Evolutionary conservation across 495 filamentous ascomycete species (phyloP), one percentile per base, ranked within the genome.

Genomic region (Talaromyces nanjingensis): DNA sequence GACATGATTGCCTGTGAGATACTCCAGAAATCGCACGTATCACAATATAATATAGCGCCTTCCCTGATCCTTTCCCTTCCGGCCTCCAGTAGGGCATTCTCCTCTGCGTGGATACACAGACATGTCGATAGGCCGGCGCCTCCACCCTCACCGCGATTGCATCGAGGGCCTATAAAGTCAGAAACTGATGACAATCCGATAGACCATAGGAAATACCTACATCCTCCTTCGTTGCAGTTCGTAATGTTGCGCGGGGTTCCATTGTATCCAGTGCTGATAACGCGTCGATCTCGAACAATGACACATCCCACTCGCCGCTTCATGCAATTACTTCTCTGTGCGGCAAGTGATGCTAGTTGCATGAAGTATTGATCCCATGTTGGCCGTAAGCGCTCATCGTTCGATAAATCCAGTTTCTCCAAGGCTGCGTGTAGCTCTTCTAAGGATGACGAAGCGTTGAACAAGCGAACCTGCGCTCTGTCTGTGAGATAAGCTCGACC

Each of bases 311-410:
- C 94, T 62, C 93, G 85, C 29, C 94, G 83, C 77, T 97, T 97
- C 94, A 98, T 98, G 78, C 94, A 98, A 73, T 98, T 98, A 73
- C 88, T 90, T 66, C 94, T 83, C 66, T 90, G 91, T 2, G 94
- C 91, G 8, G 94, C 94, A 55, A 98, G 86, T 16, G 91, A 93
- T 8, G 93, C 92, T 6, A 98, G 81, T 62, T 90, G 82, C 94
- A 98, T 98, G 74, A 98, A 98, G 77, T 98, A 98, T 66, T 91
- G 84, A 74, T 98, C 94, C 94, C 94, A 98, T 64, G 83, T 89
- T n/a, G 94, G 94, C 1, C 94, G 85, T 29, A 98, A 77, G 3
- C 94, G 88, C 68, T 90, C 81, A 34, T 89, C 84, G 72, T 94
- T 85, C 11, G 89, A 80, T 34, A 98, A 80, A 68, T 94, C 82